Evolutionary conservation across 2,329 filamentous ascomycete genomes (phyloP).

Genomic region (Colletotrichum sp.): DNA sequence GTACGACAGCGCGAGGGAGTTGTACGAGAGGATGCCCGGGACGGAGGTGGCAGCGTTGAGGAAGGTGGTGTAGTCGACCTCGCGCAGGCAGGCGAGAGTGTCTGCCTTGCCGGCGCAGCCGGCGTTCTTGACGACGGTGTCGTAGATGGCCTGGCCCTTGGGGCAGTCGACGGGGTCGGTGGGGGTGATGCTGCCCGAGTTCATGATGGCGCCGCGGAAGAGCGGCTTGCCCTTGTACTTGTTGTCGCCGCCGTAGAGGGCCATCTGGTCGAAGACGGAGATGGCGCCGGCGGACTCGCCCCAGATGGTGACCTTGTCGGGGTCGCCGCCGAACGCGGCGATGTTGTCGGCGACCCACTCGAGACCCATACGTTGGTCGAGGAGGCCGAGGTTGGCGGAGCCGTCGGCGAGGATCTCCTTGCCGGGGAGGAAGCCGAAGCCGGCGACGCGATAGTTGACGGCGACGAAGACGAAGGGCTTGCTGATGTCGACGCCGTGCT

Average conservation of each 20-base stretch:
- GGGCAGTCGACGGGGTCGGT: slow-evolving; percentile 56
- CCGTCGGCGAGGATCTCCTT: slow-evolving; percentile 61
- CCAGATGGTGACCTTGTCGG: slow-evolving; percentile 68
- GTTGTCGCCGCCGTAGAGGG: slow-evolving; percentile 64
- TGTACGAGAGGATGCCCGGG: slow-evolving; percentile 61
- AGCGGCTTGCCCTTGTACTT: slow-evolving; percentile 68
- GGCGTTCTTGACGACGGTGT: slow-evolving; percentile 53
- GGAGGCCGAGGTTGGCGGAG: slow-evolving; percentile 61
- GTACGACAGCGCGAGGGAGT: slow-evolving; percentile 64
- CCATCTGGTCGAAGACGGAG: slow-evolving; percentile 67
- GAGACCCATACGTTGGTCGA: slow-evolving; percentile 65
- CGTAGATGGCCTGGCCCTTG: slow-evolving; percentile 61
- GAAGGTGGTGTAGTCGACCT: slow-evolving; percentile 52
- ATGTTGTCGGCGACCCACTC: slow-evolving; percentile 72
- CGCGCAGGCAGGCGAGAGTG: slow-evolving; percentile 60
- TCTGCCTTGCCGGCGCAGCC: slow-evolving; percentile 58
- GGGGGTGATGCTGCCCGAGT: slow-evolving; percentile 57
- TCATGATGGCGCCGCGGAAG: slow-evolving; percentile 71
- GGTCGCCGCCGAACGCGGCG: slow-evolving; percentile 69
- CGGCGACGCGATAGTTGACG: slow-evolving; percentile 68
- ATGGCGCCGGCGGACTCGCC: slow-evolving; percentile 66
- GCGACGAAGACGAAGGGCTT: slow-evolving; percentile 68
- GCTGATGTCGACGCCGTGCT: slow-evolving; percentile 40
- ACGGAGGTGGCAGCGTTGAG: slow-evolving; percentile 64
- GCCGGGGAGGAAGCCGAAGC: slow-evolving; percentile 66